Evolutionary conservation across 2,329 filamentous ascomycete genomes (phyloP), one percentile per base, ranked within the genome.

Genomic region (Gyromitra esculenta): DNA sequence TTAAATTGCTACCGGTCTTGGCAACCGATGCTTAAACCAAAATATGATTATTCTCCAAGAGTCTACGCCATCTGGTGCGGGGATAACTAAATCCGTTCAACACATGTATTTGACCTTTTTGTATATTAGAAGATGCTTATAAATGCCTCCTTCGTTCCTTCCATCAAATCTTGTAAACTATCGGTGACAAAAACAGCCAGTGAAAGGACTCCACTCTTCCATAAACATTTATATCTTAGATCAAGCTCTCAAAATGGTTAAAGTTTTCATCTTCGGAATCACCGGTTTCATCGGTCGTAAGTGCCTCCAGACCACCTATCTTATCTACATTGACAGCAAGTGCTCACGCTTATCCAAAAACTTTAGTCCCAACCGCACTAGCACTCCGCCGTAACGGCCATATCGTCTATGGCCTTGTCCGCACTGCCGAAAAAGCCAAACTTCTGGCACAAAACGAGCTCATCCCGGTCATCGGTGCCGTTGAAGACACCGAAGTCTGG

Each of bases 341-440:
- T 67, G 15, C 6, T 41, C 21, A 56, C 13, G 9, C 25, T 45
- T 21, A n/a, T 3, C 37, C 5, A 2, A 11, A 13, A 11, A 35
- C 2, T 4, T 4, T 18, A 79, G 78, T 54, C 35, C 45, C 76
- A 59, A 60, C 74, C 4, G 78, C 73, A 5, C 63, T 41, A n/a
- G 78, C 78, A 2, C 64, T 83, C 13, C 80, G 80, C 18, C 79
- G 79, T 5, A 81, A 80, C 37, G 79, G 79, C 45, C 80, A 85
- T 70, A 81, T 79, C 6, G 83, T 84, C 56, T 85, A 82, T 64
- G 83, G 83, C 21, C 80, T 83, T 41, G 82, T 82, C 9, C 81
- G 83, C 64, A 80, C 79, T 1, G 63, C 79, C 1, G 78, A 80
- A n/a, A 85, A 84, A 78, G 82, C 81, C 7, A 76, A 77, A 4